A percentile compares a stretch with the other conserved stretches of the same genome.
phyloP scores from a whole-genome alignment of 768 basidiomycete genomes.

The Clavulina sp. region DNA sequence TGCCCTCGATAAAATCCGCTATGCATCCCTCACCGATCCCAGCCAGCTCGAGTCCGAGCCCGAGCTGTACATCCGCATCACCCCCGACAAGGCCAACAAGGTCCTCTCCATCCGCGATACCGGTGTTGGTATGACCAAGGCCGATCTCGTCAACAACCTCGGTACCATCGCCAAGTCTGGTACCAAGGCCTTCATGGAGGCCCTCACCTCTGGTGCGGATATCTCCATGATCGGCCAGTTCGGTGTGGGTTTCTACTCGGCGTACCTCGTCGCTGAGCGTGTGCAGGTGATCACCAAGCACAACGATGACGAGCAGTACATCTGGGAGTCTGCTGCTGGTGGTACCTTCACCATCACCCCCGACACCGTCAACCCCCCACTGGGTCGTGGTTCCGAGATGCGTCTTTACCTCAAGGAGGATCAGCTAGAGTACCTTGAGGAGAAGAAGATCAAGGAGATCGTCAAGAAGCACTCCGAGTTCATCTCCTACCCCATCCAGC shows the following conservation, averaged over 20 bases:
- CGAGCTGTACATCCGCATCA: slow-evolving; percentile 89
- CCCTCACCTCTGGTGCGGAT: slow-evolving; percentile 44
- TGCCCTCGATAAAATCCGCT: slow-evolving; percentile 98
- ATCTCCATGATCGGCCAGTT: slow-evolving; percentile 85
- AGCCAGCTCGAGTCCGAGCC: slow-evolving; percentile 75
- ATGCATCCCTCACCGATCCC: slow-evolving; percentile 87
- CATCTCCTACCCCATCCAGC: slow-evolving; percentile 98
- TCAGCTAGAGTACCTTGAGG: slow-evolving; percentile 96
- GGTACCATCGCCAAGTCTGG: slow-evolving; percentile 92
- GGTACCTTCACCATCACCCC: slow-evolving; percentile 98
- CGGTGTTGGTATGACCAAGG: slow-evolving; percentile 99
- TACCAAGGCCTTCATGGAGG: slow-evolving; percentile 98
- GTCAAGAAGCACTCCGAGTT: slow-evolving; percentile 99
- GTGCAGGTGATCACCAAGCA: slow-evolving; percentile 99
- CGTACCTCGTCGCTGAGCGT: slow-evolving; percentile 96
- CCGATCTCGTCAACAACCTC: slow-evolving; percentile 98
- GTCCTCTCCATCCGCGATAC: slow-evolving; percentile 80
- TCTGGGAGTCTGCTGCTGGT: slow-evolving; percentile 99
- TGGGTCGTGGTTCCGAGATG: slow-evolving; percentile 88
- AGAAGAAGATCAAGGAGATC: slow-evolving; percentile 98
- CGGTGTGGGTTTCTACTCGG: slow-evolving; percentile 99
- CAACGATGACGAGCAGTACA: slow-evolving; percentile 99
- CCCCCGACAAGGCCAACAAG: slow-evolving; percentile 92
- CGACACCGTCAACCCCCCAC: slow-evolving; percentile 74
- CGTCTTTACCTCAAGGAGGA: slow-evolving; percentile 94